Evolutionary conservation across 352 stramenopile species (phyloP), one percentile per base, ranked within the genome.

Genomic region (Pythium diclinum): DNA sequence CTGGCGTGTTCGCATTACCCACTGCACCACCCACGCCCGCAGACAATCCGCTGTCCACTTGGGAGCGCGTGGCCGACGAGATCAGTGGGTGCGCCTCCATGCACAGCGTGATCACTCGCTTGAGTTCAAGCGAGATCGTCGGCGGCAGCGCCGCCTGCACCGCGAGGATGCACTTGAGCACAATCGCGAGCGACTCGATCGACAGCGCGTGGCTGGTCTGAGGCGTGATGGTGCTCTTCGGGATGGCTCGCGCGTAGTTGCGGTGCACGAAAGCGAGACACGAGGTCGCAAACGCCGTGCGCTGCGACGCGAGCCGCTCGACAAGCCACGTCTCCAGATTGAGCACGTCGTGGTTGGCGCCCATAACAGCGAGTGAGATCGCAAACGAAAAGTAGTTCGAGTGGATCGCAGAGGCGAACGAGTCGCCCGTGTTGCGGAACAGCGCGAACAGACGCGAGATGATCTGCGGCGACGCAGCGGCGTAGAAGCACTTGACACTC

Each of bases 371-470:
- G 32, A 95, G 61, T 5, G 82, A 81, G 33, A 94, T 73, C 49
- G 83, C 85, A 73, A 95, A 94, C 65, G 87, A 94, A 59, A 92
- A 95, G 57, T 94, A 95, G 74, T 95, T 94, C 56, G 85, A 93
- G 69, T 93, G 81, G 56, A 95, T 91, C 55, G 83, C 81, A 19
- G 82, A 88, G 2, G 83, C 78, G 53, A 93, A 93, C 10, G 87
- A 69, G 53, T 95, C 87, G 54, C 84, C 85, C 11, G 87, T 95
- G 69, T 91, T 94, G 38, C 85, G 83, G 56, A 94, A 92, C 17
- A 95, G 67, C 49, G 85, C 83, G 61, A 95, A 95, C 2, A 95
- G 68, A 17, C 87, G 79, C 32, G 80, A 88, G 17, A 95, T 82
- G 47, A 94, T 92, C 59, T 92, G 78, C 17, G 87, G 82, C 10